Conservation (phyloP, 495 filamentous ascomycete genomes). For the Pseudomonodictys pantanalensis region DNA sequence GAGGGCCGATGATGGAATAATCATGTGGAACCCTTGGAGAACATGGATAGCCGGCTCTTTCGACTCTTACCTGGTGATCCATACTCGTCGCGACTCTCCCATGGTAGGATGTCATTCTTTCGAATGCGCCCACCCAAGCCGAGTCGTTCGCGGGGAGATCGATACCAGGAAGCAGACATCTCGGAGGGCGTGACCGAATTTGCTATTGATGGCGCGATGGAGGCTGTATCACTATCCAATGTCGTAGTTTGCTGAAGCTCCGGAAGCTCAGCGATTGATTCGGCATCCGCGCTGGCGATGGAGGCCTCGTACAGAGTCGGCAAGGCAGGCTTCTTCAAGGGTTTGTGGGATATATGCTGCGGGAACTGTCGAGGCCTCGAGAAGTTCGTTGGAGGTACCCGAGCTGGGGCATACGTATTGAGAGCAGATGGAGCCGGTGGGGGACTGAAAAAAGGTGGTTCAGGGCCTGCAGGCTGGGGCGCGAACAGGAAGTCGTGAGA, state of each 20-base stretch:
- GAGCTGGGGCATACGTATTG: background rate
- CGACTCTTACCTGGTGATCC: constrained; percentile 18
- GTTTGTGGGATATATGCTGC: background rate
- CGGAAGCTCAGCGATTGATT: background rate
- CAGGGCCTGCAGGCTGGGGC: background rate
- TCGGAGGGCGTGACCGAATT: constrained; percentile 31
- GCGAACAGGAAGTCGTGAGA: background rate
- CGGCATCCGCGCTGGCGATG: background rate
- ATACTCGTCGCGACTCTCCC: constrained; percentile 30
- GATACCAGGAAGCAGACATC: constrained; percentile 38
- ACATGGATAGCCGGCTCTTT: constrained; percentile 9
- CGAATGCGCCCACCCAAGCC: constrained; percentile 36
- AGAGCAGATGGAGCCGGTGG: too few relatives aligned
- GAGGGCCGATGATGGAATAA: background rate
- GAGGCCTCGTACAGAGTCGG: constrained; percentile 18
- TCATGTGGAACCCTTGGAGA: background rate
- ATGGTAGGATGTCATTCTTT: constrained; percentile 34
- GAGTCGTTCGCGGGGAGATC: constrained; percentile 38
- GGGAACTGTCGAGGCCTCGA: background rate
- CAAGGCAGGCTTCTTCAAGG: background rate
- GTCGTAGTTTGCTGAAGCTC: background rate
- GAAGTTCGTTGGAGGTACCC: background rate
- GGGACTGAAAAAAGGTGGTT: too few relatives aligned
- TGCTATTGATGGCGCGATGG: constrained; percentile 20
- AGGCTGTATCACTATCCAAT: constrained; percentile 6